phyloP scores from a whole-genome alignment of 208 protist species.

The Wallacemonas sp. region DNA sequence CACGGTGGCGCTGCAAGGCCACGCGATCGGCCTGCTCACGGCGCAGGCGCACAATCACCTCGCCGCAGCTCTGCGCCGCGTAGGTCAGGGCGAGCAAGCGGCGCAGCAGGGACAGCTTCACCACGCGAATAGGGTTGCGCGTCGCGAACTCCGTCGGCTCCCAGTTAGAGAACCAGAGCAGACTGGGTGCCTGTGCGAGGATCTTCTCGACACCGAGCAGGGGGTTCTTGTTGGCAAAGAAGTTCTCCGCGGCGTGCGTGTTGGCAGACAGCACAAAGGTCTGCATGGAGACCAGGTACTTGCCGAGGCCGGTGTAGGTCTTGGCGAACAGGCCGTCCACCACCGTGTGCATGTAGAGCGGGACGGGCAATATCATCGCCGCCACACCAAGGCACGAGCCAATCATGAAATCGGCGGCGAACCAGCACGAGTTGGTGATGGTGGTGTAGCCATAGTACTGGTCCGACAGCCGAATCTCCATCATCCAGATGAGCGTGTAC shows the following conservation, averaged over 20 bases:
- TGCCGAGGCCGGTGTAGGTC: slow-evolving; percentile 20
- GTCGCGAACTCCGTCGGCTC: slow-evolving; percentile 40
- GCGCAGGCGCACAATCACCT: slow-evolving; percentile 24
- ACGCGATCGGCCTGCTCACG: slow-evolving; percentile 27
- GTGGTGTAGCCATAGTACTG: slow-evolving; percentile 2
- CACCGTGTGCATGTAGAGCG: slow-evolving; percentile 16
- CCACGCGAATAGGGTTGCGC: slow-evolving; percentile 39
- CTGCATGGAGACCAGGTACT: slow-evolving; percentile 38
- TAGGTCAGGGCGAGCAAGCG: slow-evolving; percentile 43
- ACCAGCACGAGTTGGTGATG: slow-evolving; percentile 16
- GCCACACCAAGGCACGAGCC: slow-evolving; percentile 29
- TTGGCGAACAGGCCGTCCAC: slow-evolving; percentile 24
- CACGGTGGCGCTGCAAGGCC: slow-evolving; percentile 28
- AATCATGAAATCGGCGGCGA: slow-evolving; percentile 27
- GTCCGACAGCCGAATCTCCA: slow-evolving; percentile 20
- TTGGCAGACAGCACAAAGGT: slow-evolving; percentile 30
- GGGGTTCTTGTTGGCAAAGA: slow-evolving; percentile 34
- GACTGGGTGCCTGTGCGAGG: slow-evolving; percentile 28
- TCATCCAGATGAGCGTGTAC: slow-evolving; percentile 34
- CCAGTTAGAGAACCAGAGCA: slow-evolving; percentile 51
- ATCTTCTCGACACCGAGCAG: slow-evolving; percentile 37
- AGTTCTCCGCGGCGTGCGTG: slow-evolving; percentile 33
- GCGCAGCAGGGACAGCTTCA: slow-evolving; percentile 48
- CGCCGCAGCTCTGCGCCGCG: slow-evolving; percentile 38
- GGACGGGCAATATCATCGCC: slow-evolving; percentile 26